Evolutionary conservation across 2,329 filamentous ascomycete genomes (phyloP), one percentile per base, ranked within the genome.

Genomic region (Aspergillus luchuensis): DNA sequence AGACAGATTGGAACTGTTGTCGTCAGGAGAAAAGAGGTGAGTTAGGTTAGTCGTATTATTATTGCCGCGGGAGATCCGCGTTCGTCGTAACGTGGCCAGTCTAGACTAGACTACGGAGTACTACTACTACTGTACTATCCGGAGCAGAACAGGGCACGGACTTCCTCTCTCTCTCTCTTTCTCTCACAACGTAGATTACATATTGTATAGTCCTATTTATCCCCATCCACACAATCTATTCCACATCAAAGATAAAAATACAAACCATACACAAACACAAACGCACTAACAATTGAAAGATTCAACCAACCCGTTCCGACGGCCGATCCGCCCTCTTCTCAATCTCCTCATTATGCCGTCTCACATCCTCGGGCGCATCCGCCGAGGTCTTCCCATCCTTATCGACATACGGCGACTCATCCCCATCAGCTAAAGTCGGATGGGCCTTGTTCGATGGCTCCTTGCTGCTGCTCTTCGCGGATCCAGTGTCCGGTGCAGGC

Each of bases 321-420:
- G 74, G 61, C 45, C 67, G 66, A 62, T 76, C 74, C 60, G 74
- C 67, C 28, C 75, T 67, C 5, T 71, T 48, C n/a, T 69, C 66
- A 56, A 77, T 58, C 2, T 76, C 75, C 23, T 59, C 58, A 53
- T 77, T 77, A 61, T 77, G 75, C 56, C 59, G 54, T 57, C 69
- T 74, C 58, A 77, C 75, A 59, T 76, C 75, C 8, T 72, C 64
- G 0, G 75, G 72, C 1, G 74, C 52, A 65, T 76, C 66, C 0
- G 65, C 53, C 1, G 63, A 60, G 11, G 56, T 38, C 1, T 71
- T 67, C 0, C 75, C 75, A 5, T 72, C 56, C 2, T 58, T 48
- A 43, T 77, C 73, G 8, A 72, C 53, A 39, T 75, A 68, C 8
- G 69, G 68, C 2, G 74, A 73, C 43, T 72, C 66, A 8, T 62